Evolutionary conservation across 2,329 filamentous ascomycete genomes (phyloP).

Genomic region (Stylonectria norvegica): DNA sequence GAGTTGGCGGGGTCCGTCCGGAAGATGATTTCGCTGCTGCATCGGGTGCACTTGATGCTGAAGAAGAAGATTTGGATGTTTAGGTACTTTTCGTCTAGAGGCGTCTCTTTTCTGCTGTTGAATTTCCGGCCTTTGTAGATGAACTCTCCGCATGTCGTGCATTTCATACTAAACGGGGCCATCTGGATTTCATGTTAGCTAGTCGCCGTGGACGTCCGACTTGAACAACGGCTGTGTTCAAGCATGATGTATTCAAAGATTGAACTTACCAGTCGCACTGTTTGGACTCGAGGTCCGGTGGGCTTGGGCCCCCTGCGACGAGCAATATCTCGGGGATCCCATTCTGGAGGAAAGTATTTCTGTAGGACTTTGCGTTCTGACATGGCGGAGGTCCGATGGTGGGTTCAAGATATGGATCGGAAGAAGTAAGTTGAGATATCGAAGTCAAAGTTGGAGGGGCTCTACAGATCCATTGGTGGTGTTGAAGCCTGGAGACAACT

Average conservation of each 20-base stretch:
- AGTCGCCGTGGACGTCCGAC: too few species aligned
- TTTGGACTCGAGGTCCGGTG: slow-evolving; percentile 75
- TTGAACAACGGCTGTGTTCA: too few species aligned
- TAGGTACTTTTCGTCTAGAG: slow-evolving; percentile 82
- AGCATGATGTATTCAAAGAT: too few species aligned
- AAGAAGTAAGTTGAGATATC: too few species aligned
- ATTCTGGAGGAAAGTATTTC: slow-evolving; percentile 60
- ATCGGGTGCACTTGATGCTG: slow-evolving; percentile 78
- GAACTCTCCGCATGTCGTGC: slow-evolving; percentile 61
- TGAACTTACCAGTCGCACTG: slow-evolving; percentile 67
- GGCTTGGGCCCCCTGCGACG: slow-evolving; percentile 68
- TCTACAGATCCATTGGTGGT: too few species aligned
- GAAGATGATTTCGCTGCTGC: slow-evolving; percentile 84
- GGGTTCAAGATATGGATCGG: neutral
- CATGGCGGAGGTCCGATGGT: slow-evolving; percentile 50
- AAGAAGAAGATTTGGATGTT: slow-evolving; percentile 85
- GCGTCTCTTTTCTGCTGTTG: slow-evolving; percentile 90
- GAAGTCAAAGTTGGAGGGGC: too few species aligned
- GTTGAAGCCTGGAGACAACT: too few species aligned
- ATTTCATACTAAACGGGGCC: slow-evolving; percentile 46
- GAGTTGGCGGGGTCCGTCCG: slow-evolving; percentile 92
- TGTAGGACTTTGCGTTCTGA: slow-evolving; percentile 73
- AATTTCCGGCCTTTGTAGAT: slow-evolving; percentile 95
- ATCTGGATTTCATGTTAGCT: too few species aligned
- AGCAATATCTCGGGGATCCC: slow-evolving; percentile 79